Evolutionary conservation across 257 asterid species (phyloP).

Genomic region (Catharanthus roseus): DNA sequence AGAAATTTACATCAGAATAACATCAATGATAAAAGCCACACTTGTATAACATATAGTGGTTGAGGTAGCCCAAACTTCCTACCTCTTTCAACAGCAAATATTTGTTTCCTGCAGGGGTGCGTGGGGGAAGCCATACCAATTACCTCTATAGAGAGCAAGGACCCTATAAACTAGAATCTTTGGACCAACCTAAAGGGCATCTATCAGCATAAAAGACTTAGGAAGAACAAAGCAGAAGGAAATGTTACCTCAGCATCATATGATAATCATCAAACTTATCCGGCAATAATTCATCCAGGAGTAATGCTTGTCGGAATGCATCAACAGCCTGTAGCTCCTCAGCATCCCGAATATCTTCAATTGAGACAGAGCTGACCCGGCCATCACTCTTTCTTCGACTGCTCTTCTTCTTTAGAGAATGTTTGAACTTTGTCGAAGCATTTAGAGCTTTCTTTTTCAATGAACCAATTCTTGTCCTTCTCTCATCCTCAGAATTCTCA

Average conservation of each 20-base stretch:
- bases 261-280: constrained; percentile 88
- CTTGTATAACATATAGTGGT: background rate
- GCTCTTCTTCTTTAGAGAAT: constrained; percentile 89
- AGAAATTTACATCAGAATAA: background rate
- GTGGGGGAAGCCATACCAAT: background rate
- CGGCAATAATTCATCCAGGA: constrained; percentile 78
- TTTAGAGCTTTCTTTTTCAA: constrained; percentile 89
- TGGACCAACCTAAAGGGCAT: background rate
- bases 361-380: constrained; percentile 81
- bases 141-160: background rate
- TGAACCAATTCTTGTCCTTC: constrained; percentile 75
- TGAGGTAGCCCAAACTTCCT: background rate
- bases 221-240: constrained; percentile 15
- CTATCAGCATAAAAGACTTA: background rate
- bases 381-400: constrained; percentile 76
- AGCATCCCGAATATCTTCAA: constrained; percentile 89
- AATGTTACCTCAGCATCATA: constrained; percentile 75
- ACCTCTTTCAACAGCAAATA: background rate
- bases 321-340: constrained; percentile 86
- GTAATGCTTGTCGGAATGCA: constrained; percentile 75
- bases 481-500: constrained; percentile 94
- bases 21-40: too few species aligned
- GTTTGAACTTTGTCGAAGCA: constrained; percentile 91
- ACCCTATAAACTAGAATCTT: background rate
- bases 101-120: background rate